These are phyloP conservation scores for Lactarius sanguifluus DNA, from an alignment of 768 basidiomycete genomes.

Conservation along the genomic window DNA sequence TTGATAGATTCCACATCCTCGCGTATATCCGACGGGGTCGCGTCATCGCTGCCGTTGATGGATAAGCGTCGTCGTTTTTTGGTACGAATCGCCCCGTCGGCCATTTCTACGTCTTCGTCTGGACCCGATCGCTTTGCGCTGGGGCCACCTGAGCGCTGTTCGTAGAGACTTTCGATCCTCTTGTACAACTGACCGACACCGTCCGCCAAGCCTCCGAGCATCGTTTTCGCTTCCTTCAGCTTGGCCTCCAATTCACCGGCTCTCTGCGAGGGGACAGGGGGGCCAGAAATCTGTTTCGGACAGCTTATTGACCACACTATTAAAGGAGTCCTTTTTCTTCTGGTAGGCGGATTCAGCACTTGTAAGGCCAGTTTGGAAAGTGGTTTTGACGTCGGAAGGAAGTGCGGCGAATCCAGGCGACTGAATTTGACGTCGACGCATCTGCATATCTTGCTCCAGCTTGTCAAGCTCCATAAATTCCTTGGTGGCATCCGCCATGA, in stretches of 20 bases:
- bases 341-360: slow-evolving; percentile 33
- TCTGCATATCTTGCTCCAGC: slow-evolving; percentile 30
- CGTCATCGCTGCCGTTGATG: neutral
- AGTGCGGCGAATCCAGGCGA: slow-evolving; percentile 34
- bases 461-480: slow-evolving; percentile 23
- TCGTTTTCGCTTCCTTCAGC: slow-evolving; percentile 33
- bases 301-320: slow-evolving; percentile 35
- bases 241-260: slow-evolving; percentile 31
- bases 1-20: slow-evolving; percentile 19
- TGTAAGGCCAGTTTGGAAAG: slow-evolving; percentile 32
- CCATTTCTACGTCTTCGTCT: neutral
- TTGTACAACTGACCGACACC: slow-evolving; percentile 28
- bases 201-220: slow-evolving; percentile 36
- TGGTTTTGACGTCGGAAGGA: slow-evolving; percentile 32
- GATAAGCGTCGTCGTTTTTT: slow-evolving; percentile 22
- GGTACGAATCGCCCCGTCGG: slow-evolving; percentile 4
- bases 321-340: slow-evolving; percentile 38
- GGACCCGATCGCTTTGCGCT: neutral
- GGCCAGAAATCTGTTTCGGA: slow-evolving; percentile 44
- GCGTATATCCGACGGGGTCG: slow-evolving; percentile 11
- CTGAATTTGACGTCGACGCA: slow-evolving; percentile 30
- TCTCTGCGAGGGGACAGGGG: slow-evolving; percentile 33
- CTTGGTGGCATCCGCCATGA: slow-evolving; percentile 35
- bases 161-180: slow-evolving; percentile 16
- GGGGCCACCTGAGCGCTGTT: neutral